phyloP scores from a whole-genome alignment of 192 early-diverging fungal species.

The Coemansia sp. region DNA sequence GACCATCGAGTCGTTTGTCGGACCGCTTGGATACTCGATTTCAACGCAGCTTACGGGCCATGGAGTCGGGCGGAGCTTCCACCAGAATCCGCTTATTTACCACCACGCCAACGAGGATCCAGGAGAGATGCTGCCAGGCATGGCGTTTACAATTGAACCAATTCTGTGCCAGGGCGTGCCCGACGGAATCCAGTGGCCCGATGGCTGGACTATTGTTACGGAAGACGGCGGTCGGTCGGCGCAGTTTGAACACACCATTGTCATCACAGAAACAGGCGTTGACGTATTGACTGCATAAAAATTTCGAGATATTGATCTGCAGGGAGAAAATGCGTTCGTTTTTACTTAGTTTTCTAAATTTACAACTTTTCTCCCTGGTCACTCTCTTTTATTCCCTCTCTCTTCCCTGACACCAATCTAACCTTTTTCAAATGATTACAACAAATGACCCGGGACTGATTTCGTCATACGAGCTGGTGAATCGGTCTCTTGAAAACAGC shows the following conservation, averaged over 20 bases:
- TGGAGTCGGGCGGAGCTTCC: conserved; percentile 83
- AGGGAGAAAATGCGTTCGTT: neutral
- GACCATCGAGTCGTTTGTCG: conserved; percentile 56
- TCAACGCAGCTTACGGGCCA: conserved; percentile 80
- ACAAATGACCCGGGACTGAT: conserved; percentile 30
- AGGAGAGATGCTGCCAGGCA: conserved; percentile 70
- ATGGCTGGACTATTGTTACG: conserved; percentile 80
- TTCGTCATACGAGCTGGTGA: conserved; percentile 51
- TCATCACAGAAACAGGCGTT: conserved; percentile 63
- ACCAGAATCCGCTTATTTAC: conserved; percentile 77
- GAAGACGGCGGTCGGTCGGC: conserved; percentile 79
- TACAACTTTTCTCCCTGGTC: neutral
- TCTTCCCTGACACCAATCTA: neutral
- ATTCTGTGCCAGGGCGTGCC: conserved; percentile 79
- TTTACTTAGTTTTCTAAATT: neutral
- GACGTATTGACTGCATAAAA: conserved; percentile 63
- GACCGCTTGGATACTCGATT: conserved; percentile 59
- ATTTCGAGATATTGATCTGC: neutral
- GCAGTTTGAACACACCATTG: conserved; percentile 84
- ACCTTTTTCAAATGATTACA: neutral
- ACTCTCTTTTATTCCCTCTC: neutral
- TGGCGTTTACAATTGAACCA: conserved; percentile 90
- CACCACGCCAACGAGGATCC: conserved; percentile 75
- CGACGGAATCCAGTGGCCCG: conserved; percentile 75
- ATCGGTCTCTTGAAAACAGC: conserved; percentile 42